A percentile compares a stretch with the other conserved stretches of the same genome.
Conservation (phyloP, 176 grass and related monocot genomes). For the sorghum (Sorghum bicolor) region DNA sequence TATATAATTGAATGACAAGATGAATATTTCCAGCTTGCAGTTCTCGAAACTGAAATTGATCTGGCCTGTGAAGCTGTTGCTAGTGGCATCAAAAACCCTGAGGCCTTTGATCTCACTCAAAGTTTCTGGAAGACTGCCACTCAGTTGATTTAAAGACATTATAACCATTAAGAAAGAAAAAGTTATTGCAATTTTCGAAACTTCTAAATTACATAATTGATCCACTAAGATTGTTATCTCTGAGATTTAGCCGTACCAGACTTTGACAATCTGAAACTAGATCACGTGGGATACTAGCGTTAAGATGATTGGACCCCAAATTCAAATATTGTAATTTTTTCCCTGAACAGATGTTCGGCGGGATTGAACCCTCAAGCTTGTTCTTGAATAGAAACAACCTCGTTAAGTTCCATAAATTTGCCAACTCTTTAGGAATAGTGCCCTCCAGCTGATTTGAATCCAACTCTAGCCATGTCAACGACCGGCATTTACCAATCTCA, state of each 20-base stretch:
- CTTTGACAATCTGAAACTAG: no score
- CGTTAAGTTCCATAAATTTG: conserved; percentile 39
- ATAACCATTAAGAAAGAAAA: no score
- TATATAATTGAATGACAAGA: conserved; percentile 51
- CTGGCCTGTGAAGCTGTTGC: not conserved
- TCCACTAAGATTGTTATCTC: not conserved
- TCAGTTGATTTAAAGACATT: conserved; percentile 36
- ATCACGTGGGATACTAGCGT: no score
- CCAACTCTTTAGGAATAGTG: conserved; percentile 45
- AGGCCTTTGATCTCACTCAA: conserved; percentile 43
- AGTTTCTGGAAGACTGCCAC: conserved; percentile 47
- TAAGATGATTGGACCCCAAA: no score
- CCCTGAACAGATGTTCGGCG: no score
- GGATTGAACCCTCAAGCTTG: no score
- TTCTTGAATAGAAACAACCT: conserved; percentile 43
- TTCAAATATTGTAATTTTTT: no score
- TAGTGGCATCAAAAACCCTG: not conserved
- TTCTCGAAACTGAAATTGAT: conserved; percentile 46
- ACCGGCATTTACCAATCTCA: conserved; percentile 50
- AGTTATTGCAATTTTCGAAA: no score
- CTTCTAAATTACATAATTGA: no score
- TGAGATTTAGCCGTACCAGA: not conserved
- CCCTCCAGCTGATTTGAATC: conserved; percentile 56
- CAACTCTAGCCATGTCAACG: conserved; percentile 42
- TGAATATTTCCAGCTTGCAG: conserved; percentile 51